phyloP scores from a whole-genome alignment of 495 filamentous ascomycete genomes.

The Penicillium diatomitis region DNA sequence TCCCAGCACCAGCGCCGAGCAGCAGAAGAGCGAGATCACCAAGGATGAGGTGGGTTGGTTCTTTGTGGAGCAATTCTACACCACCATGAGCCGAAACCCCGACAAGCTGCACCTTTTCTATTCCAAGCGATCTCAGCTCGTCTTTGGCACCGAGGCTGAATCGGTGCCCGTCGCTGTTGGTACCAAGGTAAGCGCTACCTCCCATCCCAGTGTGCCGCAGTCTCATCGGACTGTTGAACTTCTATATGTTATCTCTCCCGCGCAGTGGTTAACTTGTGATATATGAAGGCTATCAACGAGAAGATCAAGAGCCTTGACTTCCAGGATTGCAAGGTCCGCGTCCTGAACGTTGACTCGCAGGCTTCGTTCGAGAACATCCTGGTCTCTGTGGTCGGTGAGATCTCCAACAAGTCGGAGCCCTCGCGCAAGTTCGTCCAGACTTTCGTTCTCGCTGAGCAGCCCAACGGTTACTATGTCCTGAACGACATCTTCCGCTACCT shows the following conservation, averaged over 20 bases:
- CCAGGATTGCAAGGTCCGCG: constrained; percentile 96
- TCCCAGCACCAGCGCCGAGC: constrained; percentile 23
- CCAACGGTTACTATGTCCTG: constrained; percentile 93
- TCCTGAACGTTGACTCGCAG: constrained; percentile 96
- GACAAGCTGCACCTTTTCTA: constrained; percentile 91
- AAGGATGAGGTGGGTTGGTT: constrained; percentile 98
- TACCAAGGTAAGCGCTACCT: constrained; percentile 57
- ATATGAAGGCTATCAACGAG: constrained; percentile 72
- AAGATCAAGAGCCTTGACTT: constrained; percentile 87
- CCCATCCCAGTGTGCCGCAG: neutral
- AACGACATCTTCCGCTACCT: constrained; percentile 97
- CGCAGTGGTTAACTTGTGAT: too few relatives aligned
- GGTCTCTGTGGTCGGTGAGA: constrained; percentile 95
- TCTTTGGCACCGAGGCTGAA: constrained; percentile 80
- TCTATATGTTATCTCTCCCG: too few relatives aligned
- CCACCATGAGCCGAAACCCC: constrained; percentile 84
- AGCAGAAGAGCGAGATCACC: constrained; percentile 37
- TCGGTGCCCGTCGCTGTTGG: constrained; percentile 74
- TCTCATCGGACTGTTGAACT: too few relatives aligned
- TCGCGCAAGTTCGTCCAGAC: constrained; percentile 96
- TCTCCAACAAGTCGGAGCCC: constrained; percentile 82
- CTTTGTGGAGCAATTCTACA: constrained; percentile 99
- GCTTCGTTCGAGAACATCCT: constrained; percentile 86
- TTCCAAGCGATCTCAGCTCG: constrained; percentile 71
- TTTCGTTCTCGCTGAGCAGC: constrained; percentile 94